phyloP scores from a whole-genome alignment of 177 flowering plant species.

The Vitis hybrid region DNA sequence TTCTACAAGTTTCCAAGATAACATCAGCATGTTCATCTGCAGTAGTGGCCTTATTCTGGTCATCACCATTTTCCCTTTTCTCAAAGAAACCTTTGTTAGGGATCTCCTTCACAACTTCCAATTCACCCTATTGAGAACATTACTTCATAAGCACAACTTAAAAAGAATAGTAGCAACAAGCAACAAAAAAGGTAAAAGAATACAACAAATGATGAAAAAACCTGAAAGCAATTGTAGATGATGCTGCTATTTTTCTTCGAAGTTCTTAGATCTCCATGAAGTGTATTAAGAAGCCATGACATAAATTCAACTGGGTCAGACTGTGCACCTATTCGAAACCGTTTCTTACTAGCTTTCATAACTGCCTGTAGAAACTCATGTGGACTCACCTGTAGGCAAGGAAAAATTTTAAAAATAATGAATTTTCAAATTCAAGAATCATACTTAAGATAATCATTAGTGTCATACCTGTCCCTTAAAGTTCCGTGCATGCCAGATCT shows the following conservation, averaged over 20 bases:
- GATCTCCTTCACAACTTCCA: conserved; percentile 87
- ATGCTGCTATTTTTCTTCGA: conserved; percentile 63
- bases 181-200: neutral
- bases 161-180: neutral
- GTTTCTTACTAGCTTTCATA: conserved; percentile 92
- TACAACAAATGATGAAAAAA: conserved; percentile 12
- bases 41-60: conserved; percentile 28
- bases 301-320: conserved; percentile 98
- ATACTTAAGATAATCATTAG: neutral
- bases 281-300: conserved; percentile 95
- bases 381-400: conserved; percentile 74
- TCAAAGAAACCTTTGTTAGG: conserved; percentile 45
- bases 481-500: conserved; percentile 96
- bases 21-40: conserved; percentile 30
- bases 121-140: conserved; percentile 62
- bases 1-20: conserved; percentile 56
- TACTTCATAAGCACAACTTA: conserved; percentile 9
- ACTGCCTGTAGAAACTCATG: conserved; percentile 98
- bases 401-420: neutral
- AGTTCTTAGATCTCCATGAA: conserved; percentile 74
- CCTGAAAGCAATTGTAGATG: conserved; percentile 93
- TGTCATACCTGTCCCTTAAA: conserved; percentile 91
- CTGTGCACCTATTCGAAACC: conserved; percentile 83
- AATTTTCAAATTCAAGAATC: neutral
- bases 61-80: conserved; percentile 55